Base-by-base conservation (phyloP, 257 asterid species). In the Gynochthodes officinalis region DNA sequence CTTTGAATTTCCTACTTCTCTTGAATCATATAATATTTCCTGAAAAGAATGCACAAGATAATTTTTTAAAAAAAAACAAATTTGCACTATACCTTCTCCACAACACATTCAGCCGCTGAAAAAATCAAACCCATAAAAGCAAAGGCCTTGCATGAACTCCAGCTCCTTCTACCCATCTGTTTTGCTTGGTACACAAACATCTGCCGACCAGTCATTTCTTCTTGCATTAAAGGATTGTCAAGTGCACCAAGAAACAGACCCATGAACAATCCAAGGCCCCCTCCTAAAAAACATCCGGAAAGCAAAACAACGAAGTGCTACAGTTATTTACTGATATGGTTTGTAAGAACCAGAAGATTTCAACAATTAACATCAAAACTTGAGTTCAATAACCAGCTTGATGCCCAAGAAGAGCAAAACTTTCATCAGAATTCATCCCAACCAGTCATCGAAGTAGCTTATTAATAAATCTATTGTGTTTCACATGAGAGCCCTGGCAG, bases 131-230 rank as follows among this genome's bases (percentile, higher is more conserved):
- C 99, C 99, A 94, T 94, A 72, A 91, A 68, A 32, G 99, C 99
- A 83, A 94, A 94, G 69, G 95, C 82, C 81, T 94, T 91, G 87
- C 99, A 94, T 44, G 97, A 89, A 85, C 95, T 85, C 99, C 97
- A 94, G 74, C 98, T 90, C 87, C 93, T 82, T 71, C 84, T 77
- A 33, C 96, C 99, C 99, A 94, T 94, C 81, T 94, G 97, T 86
- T 87, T 94, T 32, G 97, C 99, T 68, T 86, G 91, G 83, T 78
- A 88, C 63, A 89, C 64, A 25, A 94, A 60, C 77, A 87, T 91
- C 77, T 94, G 97, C 61, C 80, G 82, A 53, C 92, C 92, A 23
- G 89, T 84, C 97, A 94, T 86, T 81, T 91, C 88, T 15, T 91
- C 93, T 81, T 87, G 95, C 95, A 87, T 84, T 70, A 88, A 25